Percentiles rank a stretch among this genome's conserved stretches.
Conservation (phyloP, 2,329 filamentous ascomycete genomes). For the Sporothrix dimorphospora region DNA sequence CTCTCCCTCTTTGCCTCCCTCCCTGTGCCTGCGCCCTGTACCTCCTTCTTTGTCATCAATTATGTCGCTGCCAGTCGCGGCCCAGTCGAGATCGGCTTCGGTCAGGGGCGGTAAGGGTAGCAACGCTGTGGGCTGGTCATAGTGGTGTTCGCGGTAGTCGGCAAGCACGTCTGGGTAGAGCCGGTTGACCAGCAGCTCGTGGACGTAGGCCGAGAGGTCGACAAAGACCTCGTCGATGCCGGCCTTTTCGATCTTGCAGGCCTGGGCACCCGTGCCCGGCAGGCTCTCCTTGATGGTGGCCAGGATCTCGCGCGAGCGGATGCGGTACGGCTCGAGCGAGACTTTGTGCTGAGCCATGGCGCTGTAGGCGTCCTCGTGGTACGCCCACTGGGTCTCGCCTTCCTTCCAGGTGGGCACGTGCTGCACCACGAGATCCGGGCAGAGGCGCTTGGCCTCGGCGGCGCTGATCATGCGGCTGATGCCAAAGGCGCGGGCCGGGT, state of each 20-base stretch:
- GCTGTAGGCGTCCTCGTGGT: slow-evolving; percentile 76
- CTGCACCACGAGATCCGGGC: slow-evolving; percentile 80
- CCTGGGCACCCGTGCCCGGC: slow-evolving; percentile 48
- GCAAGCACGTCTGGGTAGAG: slow-evolving; percentile 71
- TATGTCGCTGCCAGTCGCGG: slow-evolving; percentile 29
- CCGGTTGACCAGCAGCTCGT: slow-evolving; percentile 68
- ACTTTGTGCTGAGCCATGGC: slow-evolving; percentile 91
- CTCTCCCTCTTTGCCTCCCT: background rate
- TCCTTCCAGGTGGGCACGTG: slow-evolving; percentile 96
- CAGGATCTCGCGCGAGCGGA: slow-evolving; percentile 82
- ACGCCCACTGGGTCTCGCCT: slow-evolving; percentile 89
- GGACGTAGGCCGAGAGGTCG: slow-evolving; percentile 84
- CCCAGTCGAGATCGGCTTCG: slow-evolving; percentile 31
- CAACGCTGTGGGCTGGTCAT: slow-evolving; percentile 70
- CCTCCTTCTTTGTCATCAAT: slow-evolving; percentile 25
- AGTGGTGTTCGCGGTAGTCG: slow-evolving; percentile 65
- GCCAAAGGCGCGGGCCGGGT: slow-evolving; percentile 80
- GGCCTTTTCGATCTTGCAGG: slow-evolving; percentile 80
- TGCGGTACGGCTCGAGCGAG: slow-evolving; percentile 86
- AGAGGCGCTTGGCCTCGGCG: slow-evolving; percentile 81
- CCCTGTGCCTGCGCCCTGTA: background rate
- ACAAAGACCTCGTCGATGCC: slow-evolving; percentile 95
- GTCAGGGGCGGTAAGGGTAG: slow-evolving; percentile 66
- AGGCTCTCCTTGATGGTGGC: slow-evolving; percentile 74
- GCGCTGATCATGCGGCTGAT: slow-evolving; percentile 79